Base-by-base conservation (phyloP, 1,139 yeast species). In the Suhomyces chickasaworum region DNA sequence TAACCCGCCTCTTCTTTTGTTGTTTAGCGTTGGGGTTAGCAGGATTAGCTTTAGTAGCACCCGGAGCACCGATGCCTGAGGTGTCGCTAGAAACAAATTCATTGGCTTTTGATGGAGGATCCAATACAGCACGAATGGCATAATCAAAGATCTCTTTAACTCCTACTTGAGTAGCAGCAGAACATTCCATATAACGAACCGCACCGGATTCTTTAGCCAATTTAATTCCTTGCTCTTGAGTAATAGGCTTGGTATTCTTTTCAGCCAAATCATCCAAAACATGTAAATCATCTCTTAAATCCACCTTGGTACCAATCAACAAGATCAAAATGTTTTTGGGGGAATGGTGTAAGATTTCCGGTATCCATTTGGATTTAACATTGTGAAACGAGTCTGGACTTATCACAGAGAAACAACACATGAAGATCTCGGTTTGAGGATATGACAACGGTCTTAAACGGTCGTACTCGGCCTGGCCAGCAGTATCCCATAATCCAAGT, bases 401-500 rank as follows among this genome's bases (percentile, higher is more conserved):
- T 42, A 87, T 86, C 9, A 90, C 84, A 12, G 96, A 86, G 68
- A 90, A 90, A 68, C 97, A 90, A 53, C 89, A 82, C 50, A 90
- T 70, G 61, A 90, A 90, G 37, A 90, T 86, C 58, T 89, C 96
- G 0, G 97, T 89, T 60, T 90, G 96, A 2, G 97, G 97, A 62
- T 90, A 90, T 16, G 95, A 86, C 53, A 90, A 73, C 4, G 97
- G 97, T 68, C 97, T 79, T 62, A 90, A 76, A 53, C 97, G 77
- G 65, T 90, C 97, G 66, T 90, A 90, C 65, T 90, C 97, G 60
- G 88, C 87, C 68, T 90, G 97, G 23, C 97, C 97, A 7, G 97
- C 97, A n/a, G 97, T 90, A 77, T 90, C 97, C 96, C 97, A 90
- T 44, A 90, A 76, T 20, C 95, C 96, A 43, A 90, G 74, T 59